Base-by-base conservation (phyloP, 805 yeast genomes). In the Metschnikowia koreensis region DNA sequence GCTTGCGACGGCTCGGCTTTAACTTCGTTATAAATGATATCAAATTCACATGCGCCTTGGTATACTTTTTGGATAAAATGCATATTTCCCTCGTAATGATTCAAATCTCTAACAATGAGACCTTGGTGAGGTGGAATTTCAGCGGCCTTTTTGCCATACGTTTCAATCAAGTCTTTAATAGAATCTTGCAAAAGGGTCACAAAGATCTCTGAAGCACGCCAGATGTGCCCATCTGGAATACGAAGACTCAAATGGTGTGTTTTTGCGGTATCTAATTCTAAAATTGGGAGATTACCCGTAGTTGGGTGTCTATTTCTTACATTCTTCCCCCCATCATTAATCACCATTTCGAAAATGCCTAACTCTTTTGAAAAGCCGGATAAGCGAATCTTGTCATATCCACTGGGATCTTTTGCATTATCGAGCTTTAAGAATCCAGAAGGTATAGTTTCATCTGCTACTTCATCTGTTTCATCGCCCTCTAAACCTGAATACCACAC, bases 401-500 rank as follows among this genome's bases (percentile, higher is more conserved):
- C 71, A 31, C 60, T 47, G 10, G 67, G 63, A 38, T 62, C 56
- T 36, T 55, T 62, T 7, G 55, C 46, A 48, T 64, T 67, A 15
- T 66, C 68, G 15, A 64, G 54, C 44, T 60, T 48, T 66, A 71
- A 46, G 58, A 59, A 55, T 56, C 73, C 63, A 8, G 60, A 54
- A 38, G 63, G 50, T 4, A 47, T 52, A 0, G 45, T 22, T 16
- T 52, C 59, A 4, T 47, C 52, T 6, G 52, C 51, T 4, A 42
- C 46, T 1, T 57, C 48, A 28, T 85, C 53, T 27, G 38, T 42
- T 31, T 33, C 47, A 29, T 57, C 61, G 33, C 58, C 60, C 67
- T 90, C 96, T 43, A 91, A 72, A 1, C 88, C 94, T 17, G 89
- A 75, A 67, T 92, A 93, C 69, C 89, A 83, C 6, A 92, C 83